These are phyloP conservation scores for Lyophyllum atratum DNA, from an alignment of 768 basidiomycete genomes.

Conservation along the genomic window DNA sequence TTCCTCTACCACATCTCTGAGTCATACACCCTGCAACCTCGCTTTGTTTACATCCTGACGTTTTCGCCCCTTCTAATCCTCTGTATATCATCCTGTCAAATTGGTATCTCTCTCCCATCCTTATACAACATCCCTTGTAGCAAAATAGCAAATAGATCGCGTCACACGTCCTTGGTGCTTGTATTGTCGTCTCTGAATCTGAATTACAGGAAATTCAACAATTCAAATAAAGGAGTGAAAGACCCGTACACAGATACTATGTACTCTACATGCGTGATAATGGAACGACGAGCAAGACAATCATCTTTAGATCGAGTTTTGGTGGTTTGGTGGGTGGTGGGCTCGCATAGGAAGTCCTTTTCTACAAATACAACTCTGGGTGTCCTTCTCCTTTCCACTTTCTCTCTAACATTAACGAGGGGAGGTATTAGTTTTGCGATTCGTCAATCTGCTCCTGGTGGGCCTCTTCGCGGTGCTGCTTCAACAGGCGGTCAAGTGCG, in stretches of 20 bases:
- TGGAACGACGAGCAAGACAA: neutral
- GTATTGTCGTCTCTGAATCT: neutral
- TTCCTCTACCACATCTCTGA: neutral
- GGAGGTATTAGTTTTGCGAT: neutral
- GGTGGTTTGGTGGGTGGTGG: neutral
- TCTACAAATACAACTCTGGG: constrained; percentile 17
- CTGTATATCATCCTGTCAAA: neutral
- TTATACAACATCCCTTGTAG: neutral
- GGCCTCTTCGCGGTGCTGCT: constrained; percentile 58
- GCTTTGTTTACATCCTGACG: neutral
- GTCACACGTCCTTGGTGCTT: neutral
- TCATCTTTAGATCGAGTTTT: constrained; percentile 5
- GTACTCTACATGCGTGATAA: constrained; percentile 1
- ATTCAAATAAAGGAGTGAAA: neutral
- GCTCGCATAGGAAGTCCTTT: constrained; percentile 11
- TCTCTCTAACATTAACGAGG: neutral
- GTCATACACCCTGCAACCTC: neutral
- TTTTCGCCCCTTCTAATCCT: neutral
- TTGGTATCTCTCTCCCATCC: neutral
- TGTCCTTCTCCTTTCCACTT: neutral
- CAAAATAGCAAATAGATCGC: neutral
- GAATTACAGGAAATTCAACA: neutral
- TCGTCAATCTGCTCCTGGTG: constrained; percentile 5
- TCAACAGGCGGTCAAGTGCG: constrained; percentile 83
- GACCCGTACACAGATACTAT: neutral